Conservation (phyloP, 441 rosid genomes). For the Brassica balearica region DNA sequence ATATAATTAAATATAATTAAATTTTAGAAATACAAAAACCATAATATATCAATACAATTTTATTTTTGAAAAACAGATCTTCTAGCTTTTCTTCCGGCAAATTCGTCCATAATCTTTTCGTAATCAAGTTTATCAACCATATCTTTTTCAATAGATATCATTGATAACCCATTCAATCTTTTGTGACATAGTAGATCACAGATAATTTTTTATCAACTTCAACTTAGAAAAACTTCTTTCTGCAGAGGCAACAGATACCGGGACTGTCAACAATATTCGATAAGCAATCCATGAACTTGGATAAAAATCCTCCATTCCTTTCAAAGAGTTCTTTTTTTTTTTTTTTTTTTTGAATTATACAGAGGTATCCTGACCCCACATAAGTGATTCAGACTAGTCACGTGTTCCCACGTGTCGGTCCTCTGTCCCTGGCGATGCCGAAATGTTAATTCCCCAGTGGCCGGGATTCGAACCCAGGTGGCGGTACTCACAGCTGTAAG, state of each 20-base stretch:
- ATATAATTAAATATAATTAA: neutral
- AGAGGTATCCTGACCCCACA: too few species aligned
- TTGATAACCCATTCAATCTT: neutral
- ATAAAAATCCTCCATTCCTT: neutral
- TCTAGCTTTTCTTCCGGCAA: neutral
- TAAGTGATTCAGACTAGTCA: too few species aligned
- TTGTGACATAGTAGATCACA: neutral
- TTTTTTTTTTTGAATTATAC: too few species aligned
- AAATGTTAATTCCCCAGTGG: too few species aligned
- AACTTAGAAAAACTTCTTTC: neutral
- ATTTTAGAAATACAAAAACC: neutral
- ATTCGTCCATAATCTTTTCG: neutral
- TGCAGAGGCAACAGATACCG: neutral
- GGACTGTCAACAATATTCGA: neutral
- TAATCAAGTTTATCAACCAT: neutral
- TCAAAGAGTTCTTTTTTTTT: neutral
- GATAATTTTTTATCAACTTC: neutral
- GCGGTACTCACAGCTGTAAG: too few species aligned
- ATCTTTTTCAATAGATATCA: neutral
- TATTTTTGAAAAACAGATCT: neutral
- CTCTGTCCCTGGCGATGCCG: too few species aligned
- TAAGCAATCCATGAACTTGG: neutral
- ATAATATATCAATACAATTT: neutral
- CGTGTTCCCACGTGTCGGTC: too few species aligned
- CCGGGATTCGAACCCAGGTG: too few species aligned